Base-by-base conservation (phyloP, 441 rosid genomes). In the Gossypium davidsonii region DNA sequence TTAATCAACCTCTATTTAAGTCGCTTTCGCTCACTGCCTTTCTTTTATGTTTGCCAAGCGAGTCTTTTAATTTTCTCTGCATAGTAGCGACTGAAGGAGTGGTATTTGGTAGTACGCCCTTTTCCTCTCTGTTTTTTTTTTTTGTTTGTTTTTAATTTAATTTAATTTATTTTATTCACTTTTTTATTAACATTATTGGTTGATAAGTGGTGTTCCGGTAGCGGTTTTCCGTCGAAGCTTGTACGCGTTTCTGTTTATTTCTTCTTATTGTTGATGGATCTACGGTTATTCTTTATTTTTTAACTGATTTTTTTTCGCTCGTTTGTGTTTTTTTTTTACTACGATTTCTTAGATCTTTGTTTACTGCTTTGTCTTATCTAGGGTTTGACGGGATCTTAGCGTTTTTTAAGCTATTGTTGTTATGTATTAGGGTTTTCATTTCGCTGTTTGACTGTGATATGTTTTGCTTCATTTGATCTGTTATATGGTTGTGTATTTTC, bases 361-460 rank as follows among this genome's bases (percentile, higher is more conserved):
- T 48, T 6, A 46, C 21, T 18, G 71, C 21, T 48, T 25, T n/a
- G 39, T 8, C 21, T 23, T 20, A 7, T 18, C 39, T 23, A 48
- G 70, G 70, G 70, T 66, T 66, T 66, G 6, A 23, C 21, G 21
- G 1, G 71, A 67, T 67, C 71, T 48, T 31, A 28, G 0, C 21
- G 8, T 1, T 48, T 67, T 67, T 67, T 6, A 18, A 17, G 58
- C 26, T 53, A 18, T 53, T 17, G 20, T 66, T 39, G 26, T n/a
- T 39, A 9, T 42, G 28, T 20, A 1, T 23, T 67, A 23, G 55
- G 70, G 56, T 48, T 67, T 67, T 3, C 8, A 0, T 46, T 66
- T 14, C 5, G 23, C 20, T 23, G 37, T 66, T 67, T 67, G 28
- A 23, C 15, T 14, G 48, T 21, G 55, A 5, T 53, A 6, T 53